Evolutionary conservation across 495 filamentous ascomycete species (phyloP), one percentile per base, ranked within the genome.

Genomic region (Neurospora discreta): DNA sequence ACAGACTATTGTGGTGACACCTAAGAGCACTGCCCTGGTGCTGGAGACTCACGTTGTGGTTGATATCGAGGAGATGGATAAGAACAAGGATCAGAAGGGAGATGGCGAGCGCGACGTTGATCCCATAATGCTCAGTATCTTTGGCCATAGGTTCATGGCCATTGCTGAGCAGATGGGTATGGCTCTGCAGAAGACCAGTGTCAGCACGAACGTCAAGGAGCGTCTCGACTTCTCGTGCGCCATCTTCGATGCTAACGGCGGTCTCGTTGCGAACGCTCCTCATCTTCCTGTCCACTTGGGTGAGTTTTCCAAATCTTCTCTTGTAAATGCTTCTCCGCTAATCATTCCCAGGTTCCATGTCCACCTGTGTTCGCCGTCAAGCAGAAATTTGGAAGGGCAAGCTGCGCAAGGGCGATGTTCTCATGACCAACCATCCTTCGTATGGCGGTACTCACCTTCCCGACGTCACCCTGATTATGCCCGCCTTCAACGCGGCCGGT

Each of bases 161-260:
- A 98, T 99, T 78, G 95, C 95, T 4, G 95, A 99, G 81, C 95
- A 98, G 79, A 98, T 98, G 95, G 95, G 95, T 5, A 85, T 93
- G 70, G 94, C 95, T 3, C 84, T 99, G 38, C 95, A 98, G 75
- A 99, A 98, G 86, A 99, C 95, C 0, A 95, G 92, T 74, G 95
- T 99, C 68, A 96, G 92, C 71, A 99, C 95, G 5, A 99, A 99
- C 78, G 95, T 99, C 77, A 99, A 99, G 77, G 95, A 99, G 80
- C 90, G 95, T 3, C 87, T 99, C 5, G 95, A 99, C 76, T 99
- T 98, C 75, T 97, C 94, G 2, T 99, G 95, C 75, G 95, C 95
- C 41, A 87, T 99, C 16, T 99, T 99, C 74, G 95, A 97, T 73
- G 87, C 90, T 3, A 87, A 89, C n/a, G 95, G 95, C 16, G 94